Evolutionary conservation across 768 basidiomycete species (phyloP).

Genomic region (Tylopilus plumbeoviolaceoides): DNA sequence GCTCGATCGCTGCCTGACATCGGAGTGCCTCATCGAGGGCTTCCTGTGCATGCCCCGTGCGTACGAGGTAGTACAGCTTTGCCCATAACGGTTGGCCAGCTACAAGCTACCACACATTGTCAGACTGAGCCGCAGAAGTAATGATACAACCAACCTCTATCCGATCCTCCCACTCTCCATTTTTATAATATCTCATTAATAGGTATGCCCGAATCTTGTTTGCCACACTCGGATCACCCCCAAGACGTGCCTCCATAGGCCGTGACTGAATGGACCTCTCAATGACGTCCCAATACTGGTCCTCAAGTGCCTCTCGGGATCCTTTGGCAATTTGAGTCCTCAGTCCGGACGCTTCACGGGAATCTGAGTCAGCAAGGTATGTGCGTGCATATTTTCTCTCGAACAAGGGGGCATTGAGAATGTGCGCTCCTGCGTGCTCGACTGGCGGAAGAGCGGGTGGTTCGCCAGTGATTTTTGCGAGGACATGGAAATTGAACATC

Average conservation of each 20-base stretch:
- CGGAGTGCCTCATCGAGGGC: slow-evolving; percentile 73
- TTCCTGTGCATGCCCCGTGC: slow-evolving; percentile 78
- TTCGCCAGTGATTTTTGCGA: slow-evolving; percentile 73
- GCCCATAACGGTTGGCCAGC: slow-evolving; percentile 92
- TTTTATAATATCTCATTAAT: slow-evolving; percentile 73
- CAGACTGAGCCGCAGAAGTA: background rate
- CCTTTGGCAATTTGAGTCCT: slow-evolving; percentile 75
- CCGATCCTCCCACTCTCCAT: slow-evolving; percentile 79
- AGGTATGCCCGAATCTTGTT: slow-evolving; percentile 91
- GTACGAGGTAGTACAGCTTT: slow-evolving; percentile 85
- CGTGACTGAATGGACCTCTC: slow-evolving; percentile 79
- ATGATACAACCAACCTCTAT: slow-evolving; percentile 64
- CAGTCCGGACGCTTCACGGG: slow-evolving; percentile 61
- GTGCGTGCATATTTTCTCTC: slow-evolving; percentile 80
- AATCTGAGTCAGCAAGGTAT: slow-evolving; percentile 64
- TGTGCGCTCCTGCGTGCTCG: slow-evolving; percentile 77
- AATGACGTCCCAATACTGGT: slow-evolving; percentile 82
- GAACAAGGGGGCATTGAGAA: slow-evolving; percentile 72
- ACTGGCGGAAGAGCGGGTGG: slow-evolving; percentile 71
- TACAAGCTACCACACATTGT: slow-evolving; percentile 53
- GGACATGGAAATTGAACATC: slow-evolving; percentile 66
- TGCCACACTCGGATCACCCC: slow-evolving; percentile 84
- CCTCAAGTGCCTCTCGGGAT: slow-evolving; percentile 77
- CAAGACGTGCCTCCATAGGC: slow-evolving; percentile 80
- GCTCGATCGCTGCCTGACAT: slow-evolving; percentile 66